These are phyloP conservation scores for Camelina neglecta DNA, from an alignment of 345 rosid species.

Conservation along the genomic window DNA sequence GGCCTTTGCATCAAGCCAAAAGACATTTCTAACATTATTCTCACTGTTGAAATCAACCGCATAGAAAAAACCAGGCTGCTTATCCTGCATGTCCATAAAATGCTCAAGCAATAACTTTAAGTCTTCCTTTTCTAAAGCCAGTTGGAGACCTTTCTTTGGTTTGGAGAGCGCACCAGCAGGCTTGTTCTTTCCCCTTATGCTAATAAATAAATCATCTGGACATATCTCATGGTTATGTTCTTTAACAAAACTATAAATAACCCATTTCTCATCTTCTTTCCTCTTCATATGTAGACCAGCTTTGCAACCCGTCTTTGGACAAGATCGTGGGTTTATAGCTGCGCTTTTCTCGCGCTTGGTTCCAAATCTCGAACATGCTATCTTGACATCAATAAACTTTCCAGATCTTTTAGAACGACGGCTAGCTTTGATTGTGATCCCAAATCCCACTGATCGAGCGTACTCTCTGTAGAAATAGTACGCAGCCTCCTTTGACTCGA, in stretches of 20 bases:
- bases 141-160: conserved; percentile 42
- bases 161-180: conserved; percentile 6
- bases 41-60: conserved; percentile 50
- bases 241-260: conserved; percentile 34
- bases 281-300: conserved; percentile 45
- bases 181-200: conserved; percentile 41
- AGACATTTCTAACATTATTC: conserved; percentile 45
- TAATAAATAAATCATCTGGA: conserved; percentile 38
- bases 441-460: conserved; percentile 42
- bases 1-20: conserved; percentile 59
- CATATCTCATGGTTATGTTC: conserved; percentile 46
- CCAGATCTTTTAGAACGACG: conserved; percentile 42
- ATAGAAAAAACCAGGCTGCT: conserved; percentile 58
- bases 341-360: conserved; percentile 28
- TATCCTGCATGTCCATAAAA: conserved; percentile 47
- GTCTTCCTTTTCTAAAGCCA: conserved; percentile 37
- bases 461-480: conserved; percentile 45
- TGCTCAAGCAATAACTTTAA: conserved; percentile 29
- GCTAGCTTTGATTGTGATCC: conserved; percentile 45
- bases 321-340: conserved; percentile 37
- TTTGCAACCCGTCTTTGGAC: conserved; percentile 44
- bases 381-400: conserved; percentile 46
- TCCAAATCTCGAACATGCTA: conserved; percentile 43
- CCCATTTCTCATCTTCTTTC: conserved; percentile 43
- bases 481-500: conserved; percentile 43